phyloP scores from a whole-genome alignment of 768 basidiomycete species.

The Leccinum broughii region DNA sequence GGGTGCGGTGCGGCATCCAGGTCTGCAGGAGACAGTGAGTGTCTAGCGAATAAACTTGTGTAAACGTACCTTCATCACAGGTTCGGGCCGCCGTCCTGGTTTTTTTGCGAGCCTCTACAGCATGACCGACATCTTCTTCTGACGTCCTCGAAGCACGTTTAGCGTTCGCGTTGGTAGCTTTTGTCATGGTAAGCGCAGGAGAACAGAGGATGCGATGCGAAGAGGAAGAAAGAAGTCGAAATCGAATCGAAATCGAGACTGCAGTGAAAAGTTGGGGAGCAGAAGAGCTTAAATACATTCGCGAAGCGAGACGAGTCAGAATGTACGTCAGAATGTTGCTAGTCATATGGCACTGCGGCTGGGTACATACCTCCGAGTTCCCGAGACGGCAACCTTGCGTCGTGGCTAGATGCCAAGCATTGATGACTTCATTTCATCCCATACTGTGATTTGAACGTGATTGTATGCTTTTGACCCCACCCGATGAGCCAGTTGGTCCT shows the following conservation, averaged over 20 bases:
- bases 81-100: background rate
- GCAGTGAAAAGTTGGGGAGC: background rate
- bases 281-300: background rate
- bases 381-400: too few relatives aligned
- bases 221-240: background rate
- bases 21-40: background rate
- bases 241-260: background rate
- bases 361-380: too few relatives aligned
- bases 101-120: background rate
- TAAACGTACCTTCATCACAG: background rate
- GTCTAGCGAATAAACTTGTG: background rate
- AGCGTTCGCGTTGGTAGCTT: background rate
- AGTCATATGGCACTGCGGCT: too few relatives aligned
- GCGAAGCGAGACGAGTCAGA: background rate
- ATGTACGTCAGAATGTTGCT: too few relatives aligned
- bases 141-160: background rate
- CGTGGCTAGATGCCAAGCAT: too few relatives aligned
- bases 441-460: too few relatives aligned
- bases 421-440: too few relatives aligned
- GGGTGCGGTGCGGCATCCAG: background rate
- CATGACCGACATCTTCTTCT: background rate
- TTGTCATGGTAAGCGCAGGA: background rate
- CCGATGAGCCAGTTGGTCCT: too few relatives aligned
- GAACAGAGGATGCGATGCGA: background rate
- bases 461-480: too few relatives aligned